These are phyloP conservation scores for Jackrogersella minutella DNA, from an alignment of 495 filamentous ascomycete species.

Conservation along the genomic window DNA sequence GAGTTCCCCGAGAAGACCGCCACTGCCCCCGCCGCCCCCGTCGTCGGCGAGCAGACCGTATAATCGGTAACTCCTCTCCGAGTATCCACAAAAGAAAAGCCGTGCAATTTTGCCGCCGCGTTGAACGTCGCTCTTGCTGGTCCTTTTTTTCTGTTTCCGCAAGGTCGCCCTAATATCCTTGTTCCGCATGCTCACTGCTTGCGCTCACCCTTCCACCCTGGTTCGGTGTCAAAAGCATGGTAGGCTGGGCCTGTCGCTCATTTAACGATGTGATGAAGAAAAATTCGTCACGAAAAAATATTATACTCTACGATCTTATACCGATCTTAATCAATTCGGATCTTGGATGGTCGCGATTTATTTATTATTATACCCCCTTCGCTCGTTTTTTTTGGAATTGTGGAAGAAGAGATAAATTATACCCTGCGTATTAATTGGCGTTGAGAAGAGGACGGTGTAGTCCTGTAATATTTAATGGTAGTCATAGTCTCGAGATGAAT, in stretches of 20 bases:
- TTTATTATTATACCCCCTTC: constrained; percentile 33
- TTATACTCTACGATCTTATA: constrained; percentile 14
- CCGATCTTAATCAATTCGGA: constrained; percentile 8
- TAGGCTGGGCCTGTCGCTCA: constrained; percentile 39
- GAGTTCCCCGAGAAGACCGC: constrained; percentile 57
- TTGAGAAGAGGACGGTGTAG: neutral
- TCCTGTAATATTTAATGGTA: constrained; percentile 30
- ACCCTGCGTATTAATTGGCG: constrained; percentile 26
- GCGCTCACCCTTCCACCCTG: constrained; percentile 11
- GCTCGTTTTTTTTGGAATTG: constrained; percentile 31
- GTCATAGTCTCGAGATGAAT: constrained; percentile 8
- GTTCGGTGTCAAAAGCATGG: constrained; percentile 19
- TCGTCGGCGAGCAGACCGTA: constrained; percentile 41
- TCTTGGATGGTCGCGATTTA: constrained; percentile 2
- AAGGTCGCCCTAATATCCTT: neutral
- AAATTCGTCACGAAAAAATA: neutral
- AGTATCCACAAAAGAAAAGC: too few species aligned
- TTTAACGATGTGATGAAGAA: constrained; percentile 29
- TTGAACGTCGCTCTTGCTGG: constrained; percentile 26
- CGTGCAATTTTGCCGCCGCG: constrained; percentile 6
- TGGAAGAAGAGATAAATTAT: constrained; percentile 17
- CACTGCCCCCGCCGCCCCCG: constrained; percentile 32
- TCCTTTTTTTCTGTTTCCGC: too few species aligned
- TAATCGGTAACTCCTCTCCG: constrained; percentile 23
- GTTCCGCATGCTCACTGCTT: neutral